Conservation (phyloP, 225 moss, liverwort and hornwort species). For the Sphagnum contortum region DNA sequence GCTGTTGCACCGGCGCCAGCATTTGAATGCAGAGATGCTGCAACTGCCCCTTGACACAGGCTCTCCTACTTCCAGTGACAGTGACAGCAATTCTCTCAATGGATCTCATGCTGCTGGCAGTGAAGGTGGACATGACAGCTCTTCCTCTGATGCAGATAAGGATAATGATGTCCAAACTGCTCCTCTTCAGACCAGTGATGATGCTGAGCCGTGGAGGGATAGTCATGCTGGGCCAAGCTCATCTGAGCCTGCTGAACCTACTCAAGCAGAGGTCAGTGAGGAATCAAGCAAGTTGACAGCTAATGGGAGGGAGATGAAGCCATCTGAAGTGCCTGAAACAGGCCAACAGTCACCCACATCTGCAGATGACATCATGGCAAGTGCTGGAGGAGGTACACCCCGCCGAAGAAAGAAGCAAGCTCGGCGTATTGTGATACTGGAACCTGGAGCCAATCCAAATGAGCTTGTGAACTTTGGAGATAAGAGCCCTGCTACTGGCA, state of each 20-base stretch:
- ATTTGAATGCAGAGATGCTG: conserved; percentile 67
- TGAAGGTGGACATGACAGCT: conserved; percentile 34
- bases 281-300: conserved; percentile 13
- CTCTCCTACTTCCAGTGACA: conserved; percentile 50
- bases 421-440: conserved; percentile 39
- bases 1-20: conserved; percentile 71
- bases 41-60: conserved; percentile 51
- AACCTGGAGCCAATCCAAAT: conserved; percentile 15
- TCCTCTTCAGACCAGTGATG: conserved; percentile 2
- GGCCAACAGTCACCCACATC: conserved; percentile 17
- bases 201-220: conserved; percentile 7
- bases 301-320: conserved; percentile 6
- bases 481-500: conserved; percentile 7
- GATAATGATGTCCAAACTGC: conserved; percentile 19
- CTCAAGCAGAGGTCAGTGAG: conserved; percentile 20
- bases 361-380: conserved; percentile 13
- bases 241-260: conserved; percentile 11
- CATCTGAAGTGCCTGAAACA: conserved; percentile 13
- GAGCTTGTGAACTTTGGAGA: conserved; percentile 4
- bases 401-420: conserved; percentile 30
- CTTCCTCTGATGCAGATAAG: conserved; percentile 33
- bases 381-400: conserved; percentile 13
- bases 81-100: conserved; percentile 48
- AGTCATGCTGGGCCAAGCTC: conserved; percentile 23
- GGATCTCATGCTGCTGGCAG: conserved; percentile 56